These are phyloP conservation scores for Plenodomus tracheiphilus DNA, from an alignment of 2,329 filamentous ascomycete species.

Conservation along the genomic window DNA sequence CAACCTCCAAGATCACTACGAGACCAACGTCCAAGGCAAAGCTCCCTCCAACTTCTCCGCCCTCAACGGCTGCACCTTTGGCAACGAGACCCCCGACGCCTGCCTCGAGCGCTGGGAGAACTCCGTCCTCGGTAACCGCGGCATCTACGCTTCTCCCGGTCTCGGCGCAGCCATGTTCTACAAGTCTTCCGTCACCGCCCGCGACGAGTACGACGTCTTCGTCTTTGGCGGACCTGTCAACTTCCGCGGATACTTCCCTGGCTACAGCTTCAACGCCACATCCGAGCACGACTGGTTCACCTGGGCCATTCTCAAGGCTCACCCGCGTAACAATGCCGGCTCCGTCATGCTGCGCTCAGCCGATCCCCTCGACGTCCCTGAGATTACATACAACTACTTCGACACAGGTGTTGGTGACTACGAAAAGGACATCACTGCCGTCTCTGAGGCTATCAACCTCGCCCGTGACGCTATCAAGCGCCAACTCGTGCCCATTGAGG, in stretches of 20 bases:
- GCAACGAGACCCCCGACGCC: slow-evolving; percentile 46
- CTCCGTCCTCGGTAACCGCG: slow-evolving; percentile 49
- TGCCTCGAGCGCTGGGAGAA: slow-evolving; percentile 52
- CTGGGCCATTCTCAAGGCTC: slow-evolving; percentile 63
- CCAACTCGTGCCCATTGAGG: slow-evolving; percentile 43
- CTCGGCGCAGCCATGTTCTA: slow-evolving; percentile 55
- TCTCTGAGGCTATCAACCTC: slow-evolving; percentile 58
- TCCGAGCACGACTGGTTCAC: slow-evolving; percentile 53
- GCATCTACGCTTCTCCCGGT: slow-evolving; percentile 55
- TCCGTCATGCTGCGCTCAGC: slow-evolving; percentile 63
- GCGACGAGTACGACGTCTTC: slow-evolving; percentile 58
- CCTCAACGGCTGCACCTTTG: slow-evolving; percentile 48
- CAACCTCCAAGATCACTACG: slow-evolving; percentile 67
- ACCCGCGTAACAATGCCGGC: slow-evolving; percentile 64
- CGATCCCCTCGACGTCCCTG: slow-evolving; percentile 66
- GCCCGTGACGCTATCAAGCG: slow-evolving; percentile 49
- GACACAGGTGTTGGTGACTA: slow-evolving; percentile 60
- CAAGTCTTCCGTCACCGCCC: slow-evolving; percentile 48
- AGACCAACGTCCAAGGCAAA: slow-evolving; percentile 53
- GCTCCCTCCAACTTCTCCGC: slow-evolving; percentile 41
- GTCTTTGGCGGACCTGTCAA: slow-evolving; percentile 59
- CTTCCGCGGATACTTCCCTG: slow-evolving; percentile 61
- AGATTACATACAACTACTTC: slow-evolving; percentile 55
- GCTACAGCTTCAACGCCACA: slow-evolving; percentile 57
- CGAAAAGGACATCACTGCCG: slow-evolving; percentile 59